Evolutionary conservation across 768 basidiomycete species (phyloP).

Genomic region (Trichaptum fuscoviolaceum): DNA sequence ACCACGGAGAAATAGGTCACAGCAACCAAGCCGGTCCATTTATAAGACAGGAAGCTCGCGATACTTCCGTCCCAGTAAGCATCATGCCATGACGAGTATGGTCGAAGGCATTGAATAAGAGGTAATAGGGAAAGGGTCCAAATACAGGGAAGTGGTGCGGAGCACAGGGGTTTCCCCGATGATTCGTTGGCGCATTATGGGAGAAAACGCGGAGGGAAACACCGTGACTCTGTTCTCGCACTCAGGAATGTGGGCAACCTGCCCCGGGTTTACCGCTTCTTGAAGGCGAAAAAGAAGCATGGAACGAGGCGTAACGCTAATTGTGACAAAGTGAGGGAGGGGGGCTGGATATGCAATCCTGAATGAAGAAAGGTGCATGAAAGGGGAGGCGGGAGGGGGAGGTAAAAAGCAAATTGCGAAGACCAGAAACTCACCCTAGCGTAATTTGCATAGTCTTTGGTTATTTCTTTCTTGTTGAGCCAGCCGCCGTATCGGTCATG

Average conservation of each 20-base stretch:
- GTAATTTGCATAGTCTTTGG: constrained; percentile 61
- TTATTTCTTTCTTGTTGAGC: constrained; percentile 66
- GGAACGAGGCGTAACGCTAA: not conserved
- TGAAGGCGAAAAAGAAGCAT: not conserved
- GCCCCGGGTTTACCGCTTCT: not conserved
- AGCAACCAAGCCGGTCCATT: not conserved
- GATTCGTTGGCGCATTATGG: not conserved
- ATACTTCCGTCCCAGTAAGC: not conserved
- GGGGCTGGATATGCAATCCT: not conserved
- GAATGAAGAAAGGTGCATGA: not conserved
- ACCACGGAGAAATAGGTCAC: constrained; percentile 2
- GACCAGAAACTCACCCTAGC: constrained; percentile 36
- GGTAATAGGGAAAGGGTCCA: not conserved
- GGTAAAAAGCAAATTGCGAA: constrained; percentile 8
- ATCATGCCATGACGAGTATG: not conserved
- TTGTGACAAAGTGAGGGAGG: not conserved
- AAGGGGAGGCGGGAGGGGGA: not conserved
- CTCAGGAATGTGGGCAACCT: not conserved
- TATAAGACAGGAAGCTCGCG: not conserved
- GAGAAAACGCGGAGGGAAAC: not conserved
- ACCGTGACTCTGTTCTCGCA: not conserved
- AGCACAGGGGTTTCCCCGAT: not conserved
- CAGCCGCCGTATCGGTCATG: constrained; percentile 73
- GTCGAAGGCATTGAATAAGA: not conserved
- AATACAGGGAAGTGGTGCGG: not conserved